Conservation (phyloP, 2,329 filamentous ascomycete genomes). For the Pseudogymnoascus sp. region DNA sequence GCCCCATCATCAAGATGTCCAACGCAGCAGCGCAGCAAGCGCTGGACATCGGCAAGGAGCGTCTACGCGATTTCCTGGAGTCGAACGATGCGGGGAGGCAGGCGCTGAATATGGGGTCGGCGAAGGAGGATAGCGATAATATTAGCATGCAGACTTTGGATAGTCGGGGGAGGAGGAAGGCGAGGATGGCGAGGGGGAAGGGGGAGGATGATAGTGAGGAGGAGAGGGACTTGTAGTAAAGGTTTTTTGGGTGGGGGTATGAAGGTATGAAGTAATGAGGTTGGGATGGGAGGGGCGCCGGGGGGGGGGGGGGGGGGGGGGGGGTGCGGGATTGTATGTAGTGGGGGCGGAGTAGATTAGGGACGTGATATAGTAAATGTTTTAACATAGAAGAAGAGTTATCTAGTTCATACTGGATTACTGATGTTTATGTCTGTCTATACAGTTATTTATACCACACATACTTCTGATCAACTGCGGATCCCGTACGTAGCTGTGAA, state of each 20-base stretch:
- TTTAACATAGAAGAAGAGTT: neutral
- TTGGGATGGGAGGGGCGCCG: neutral
- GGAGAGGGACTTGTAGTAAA: slow-evolving; percentile 6
- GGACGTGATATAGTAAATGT: neutral
- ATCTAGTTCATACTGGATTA: neutral
- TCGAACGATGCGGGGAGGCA: slow-evolving; percentile 77
- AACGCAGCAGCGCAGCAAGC: slow-evolving; percentile 84
- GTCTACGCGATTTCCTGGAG: slow-evolving; percentile 82
- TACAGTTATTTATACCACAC: neutral
- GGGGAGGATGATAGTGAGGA: slow-evolving; percentile 3
- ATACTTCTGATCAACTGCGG: neutral
- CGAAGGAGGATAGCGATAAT: slow-evolving; percentile 36
- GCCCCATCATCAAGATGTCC: slow-evolving; percentile 90
- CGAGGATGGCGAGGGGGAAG: slow-evolving; percentile 1
- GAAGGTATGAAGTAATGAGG: slow-evolving; percentile 1
- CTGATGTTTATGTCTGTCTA: neutral
- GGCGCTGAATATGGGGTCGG: slow-evolving; percentile 66
- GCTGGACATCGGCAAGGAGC: slow-evolving; percentile 83
- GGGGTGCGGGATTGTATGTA: neutral
- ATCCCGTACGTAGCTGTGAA: neutral
- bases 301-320: neutral
- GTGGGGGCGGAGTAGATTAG: neutral
- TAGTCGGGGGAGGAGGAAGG: slow-evolving; percentile 46
- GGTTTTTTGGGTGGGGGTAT: neutral
- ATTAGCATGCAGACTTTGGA: slow-evolving; percentile 55